phyloP scores from a whole-genome alignment of 2,329 filamentous ascomycete species.

The Bisporella sp. region DNA sequence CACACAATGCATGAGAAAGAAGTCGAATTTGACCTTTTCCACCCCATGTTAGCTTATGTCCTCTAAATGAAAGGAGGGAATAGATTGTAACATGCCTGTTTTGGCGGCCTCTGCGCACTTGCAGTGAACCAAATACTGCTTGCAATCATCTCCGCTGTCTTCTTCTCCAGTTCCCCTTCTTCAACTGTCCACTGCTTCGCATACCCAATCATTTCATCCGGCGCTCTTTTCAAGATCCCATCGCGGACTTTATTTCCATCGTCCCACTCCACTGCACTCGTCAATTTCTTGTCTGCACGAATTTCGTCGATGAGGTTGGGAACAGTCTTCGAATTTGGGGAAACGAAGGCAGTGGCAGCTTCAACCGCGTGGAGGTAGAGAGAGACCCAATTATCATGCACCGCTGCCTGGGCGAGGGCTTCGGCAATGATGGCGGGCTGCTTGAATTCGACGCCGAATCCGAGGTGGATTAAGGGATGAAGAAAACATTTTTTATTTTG shows the following conservation, averaged over 20 bases:
- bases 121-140: constrained; percentile 43
- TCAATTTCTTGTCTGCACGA: constrained; percentile 47
- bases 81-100: constrained; percentile 31
- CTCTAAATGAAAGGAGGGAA: background rate
- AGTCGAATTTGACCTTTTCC: constrained; percentile 62
- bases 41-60: background rate
- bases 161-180: constrained; percentile 39
- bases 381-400: constrained; percentile 54
- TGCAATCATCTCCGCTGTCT: constrained; percentile 65
- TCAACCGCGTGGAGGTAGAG: constrained; percentile 49
- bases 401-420: constrained; percentile 68
- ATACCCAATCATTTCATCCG: constrained; percentile 54
- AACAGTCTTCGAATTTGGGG: constrained; percentile 36
- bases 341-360: constrained; percentile 29
- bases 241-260: constrained; percentile 61
- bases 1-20: constrained; percentile 74
- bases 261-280: constrained; percentile 39
- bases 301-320: constrained; percentile 56
- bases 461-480: constrained; percentile 78
- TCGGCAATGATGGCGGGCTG: constrained; percentile 78
- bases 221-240: constrained; percentile 58
- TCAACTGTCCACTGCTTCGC: constrained; percentile 53
- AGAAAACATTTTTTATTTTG: constrained; percentile 47
- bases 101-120: constrained; percentile 51
- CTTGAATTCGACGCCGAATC: constrained; percentile 75